Evolutionary conservation across 305 asterid species (phyloP).

Genomic region (Fraxinus platypoda): DNA sequence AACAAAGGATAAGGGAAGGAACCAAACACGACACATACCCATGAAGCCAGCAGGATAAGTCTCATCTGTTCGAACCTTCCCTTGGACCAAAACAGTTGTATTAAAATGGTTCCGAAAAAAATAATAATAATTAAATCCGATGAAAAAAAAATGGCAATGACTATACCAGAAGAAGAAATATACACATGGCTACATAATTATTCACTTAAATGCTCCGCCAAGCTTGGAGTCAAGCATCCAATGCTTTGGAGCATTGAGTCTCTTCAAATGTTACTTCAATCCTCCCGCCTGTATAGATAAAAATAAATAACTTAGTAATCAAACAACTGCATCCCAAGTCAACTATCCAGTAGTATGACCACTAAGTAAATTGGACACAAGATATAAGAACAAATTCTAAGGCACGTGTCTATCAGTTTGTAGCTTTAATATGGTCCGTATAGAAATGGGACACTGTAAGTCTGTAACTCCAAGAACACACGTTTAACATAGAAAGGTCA

Average conservation of each 20-base stretch:
- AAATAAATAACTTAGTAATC: background rate
- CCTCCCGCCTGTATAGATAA: constrained; percentile 6
- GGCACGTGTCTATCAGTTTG: background rate
- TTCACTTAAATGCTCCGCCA: constrained; percentile 19
- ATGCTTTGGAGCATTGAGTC: constrained; percentile 13
- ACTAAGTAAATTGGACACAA: background rate
- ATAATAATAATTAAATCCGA: too few relatives aligned
- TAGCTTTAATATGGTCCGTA: background rate
- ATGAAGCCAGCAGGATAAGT: too few relatives aligned
- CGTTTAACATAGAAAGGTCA: background rate
- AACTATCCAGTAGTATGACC: background rate
- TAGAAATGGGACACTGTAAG: background rate
- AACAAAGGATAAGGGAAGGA: too few relatives aligned
- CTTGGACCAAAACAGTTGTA: too few relatives aligned
- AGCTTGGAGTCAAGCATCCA: constrained; percentile 18
- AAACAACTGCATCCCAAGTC: background rate
- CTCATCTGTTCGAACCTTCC: too few relatives aligned
- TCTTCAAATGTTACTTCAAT: constrained; percentile 13
- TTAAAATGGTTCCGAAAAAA: too few relatives aligned
- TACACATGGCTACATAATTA: background rate
- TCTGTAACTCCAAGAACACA: constrained; percentile 8
- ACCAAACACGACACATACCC: too few relatives aligned
- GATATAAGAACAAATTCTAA: background rate
- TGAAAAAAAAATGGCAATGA: constrained; percentile 2
- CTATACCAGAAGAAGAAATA: background rate